phyloP scores from a whole-genome alignment of 192 early-diverging fungal species.

The Neocallimastix lanati region DNA sequence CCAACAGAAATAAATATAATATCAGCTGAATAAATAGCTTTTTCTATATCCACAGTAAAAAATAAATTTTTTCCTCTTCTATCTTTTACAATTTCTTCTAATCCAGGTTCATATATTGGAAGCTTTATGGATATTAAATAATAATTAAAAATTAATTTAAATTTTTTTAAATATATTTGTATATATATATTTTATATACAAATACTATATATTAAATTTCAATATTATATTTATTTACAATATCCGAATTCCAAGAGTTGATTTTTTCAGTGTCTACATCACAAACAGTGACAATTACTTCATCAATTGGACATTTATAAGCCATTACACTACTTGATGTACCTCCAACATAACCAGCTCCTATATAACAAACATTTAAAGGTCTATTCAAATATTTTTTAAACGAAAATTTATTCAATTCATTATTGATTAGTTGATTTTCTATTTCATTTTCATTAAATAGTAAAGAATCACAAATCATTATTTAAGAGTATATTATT shows the following conservation, averaged over 20 bases:
- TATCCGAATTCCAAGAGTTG: conserved; percentile 72
- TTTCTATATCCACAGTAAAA: conserved; percentile 69
- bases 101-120: conserved; percentile 83
- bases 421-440: no score
- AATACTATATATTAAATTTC: no score
- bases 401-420: no score
- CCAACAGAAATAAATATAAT: conserved; percentile 87
- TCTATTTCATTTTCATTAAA: no score
- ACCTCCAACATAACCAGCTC: neutral
- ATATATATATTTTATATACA: no score
- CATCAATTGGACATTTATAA: neutral
- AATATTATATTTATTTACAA: neutral
- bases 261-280: conserved; percentile 66
- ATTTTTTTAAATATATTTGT: no score
- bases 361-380: neutral
- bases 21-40: conserved; percentile 56
- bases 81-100: conserved; percentile 62
- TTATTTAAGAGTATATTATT: no score
- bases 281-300: conserved; percentile 55
- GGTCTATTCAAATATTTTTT: no score
- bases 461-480: no score
- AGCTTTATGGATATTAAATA: conserved; percentile 14
- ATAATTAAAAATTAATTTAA: no score
- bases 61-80: conserved; percentile 65
- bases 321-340: neutral